Base-by-base conservation (phyloP, 306 rosid genomes). In the Inga leiocalycina region DNA sequence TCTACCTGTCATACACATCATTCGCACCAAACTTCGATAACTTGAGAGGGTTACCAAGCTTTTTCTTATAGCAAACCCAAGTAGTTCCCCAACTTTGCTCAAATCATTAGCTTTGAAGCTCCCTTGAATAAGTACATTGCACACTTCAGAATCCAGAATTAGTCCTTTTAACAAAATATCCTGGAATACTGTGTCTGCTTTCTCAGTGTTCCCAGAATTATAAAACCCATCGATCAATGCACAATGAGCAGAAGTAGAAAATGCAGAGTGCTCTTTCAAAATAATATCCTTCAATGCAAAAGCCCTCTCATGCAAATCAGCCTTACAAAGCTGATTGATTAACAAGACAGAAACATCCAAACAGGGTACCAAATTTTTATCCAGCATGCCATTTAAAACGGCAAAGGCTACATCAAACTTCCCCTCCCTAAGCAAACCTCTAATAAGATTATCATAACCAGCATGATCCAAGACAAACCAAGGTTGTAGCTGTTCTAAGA, bases 171-270 rank as follows among this genome's bases (percentile, higher is more conserved):
- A 85, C 79, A 84, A 45, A 91, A 96, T 86, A 75, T 88, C 88
- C 45, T 44, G 86, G 71, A 92, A 78, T 69, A 92, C 69, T 49
- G 82, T 19, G 71, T 80, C 80, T 27, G 91, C 91, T 87, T 89
- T 91, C 87, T 41, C 79, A 78, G 84, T 83, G 82, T 85, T 90
- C 54, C 92, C 88, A 19, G 61, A 75, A 76, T 75, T 79, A 79
- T 87, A 91, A 77, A 87, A 91, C 76, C 97, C 97, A 48, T 83
- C 45, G 62, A 93, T 66, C 73, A 96, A 83, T 19, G 94, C 94
- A 44, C 78, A 54, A 74, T 84, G 71, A 20, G 82, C 80, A 76
- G 85, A 74, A 81, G 52, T 75, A 61, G 87, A 77, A 83, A 71
- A 80, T 11, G 81, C 81, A 68, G 91, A 75, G 2, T 86, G 80